Base-by-base conservation (phyloP, 176 grass and related monocot genomes). In the Cenchrus fungigraminus region DNA sequence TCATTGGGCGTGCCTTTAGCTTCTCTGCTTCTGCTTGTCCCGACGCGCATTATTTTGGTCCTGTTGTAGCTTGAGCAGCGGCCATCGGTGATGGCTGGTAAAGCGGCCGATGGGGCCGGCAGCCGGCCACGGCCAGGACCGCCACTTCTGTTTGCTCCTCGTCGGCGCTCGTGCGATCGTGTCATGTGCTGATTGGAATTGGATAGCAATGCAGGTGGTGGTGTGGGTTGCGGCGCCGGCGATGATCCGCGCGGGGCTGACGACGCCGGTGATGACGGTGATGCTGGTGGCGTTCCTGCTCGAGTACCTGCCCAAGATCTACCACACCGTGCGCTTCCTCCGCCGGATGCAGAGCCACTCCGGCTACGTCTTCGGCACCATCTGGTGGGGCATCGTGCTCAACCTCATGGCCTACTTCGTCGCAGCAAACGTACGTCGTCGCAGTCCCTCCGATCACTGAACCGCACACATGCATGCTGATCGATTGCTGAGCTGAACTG, bases 371-470 rank as follows among this genome's bases (percentile, higher is more conserved):
- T 98, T 95, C 53, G 89, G 93, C 59, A 95, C 96, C 17, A 98
- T 98, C 79, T 98, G 96, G 96, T 90, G 96, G 87, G 93, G 93
- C 50, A 94, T 98, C 67, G 86, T 63, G 29, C 87, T 98, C 37
- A 98, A 98, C 73, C 87, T 98, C 85, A 98, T 95, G 83, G 96
- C 91, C 17, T 98, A 95, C 89, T 98, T 95, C 83, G 93, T 95
- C 29, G 96, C 93, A 8, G 87, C 93, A 9, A 91, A 98, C 32
- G 95, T 94, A 12, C 86, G 87, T 84, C 28, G 14, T 17, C 37
- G 0, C 32, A 6, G 0, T n/a, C 17, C 46, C 9, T 19, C 31
- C 16, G 8, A 4, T 12, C 9, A 62, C 59, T 62, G 59, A 25
- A 28, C 8, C 59, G 7, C 59, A 62, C 59, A 62, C 20, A 51